Conservation (phyloP, 306 rosid species). For the Gastrolobium bilobum region DNA sequence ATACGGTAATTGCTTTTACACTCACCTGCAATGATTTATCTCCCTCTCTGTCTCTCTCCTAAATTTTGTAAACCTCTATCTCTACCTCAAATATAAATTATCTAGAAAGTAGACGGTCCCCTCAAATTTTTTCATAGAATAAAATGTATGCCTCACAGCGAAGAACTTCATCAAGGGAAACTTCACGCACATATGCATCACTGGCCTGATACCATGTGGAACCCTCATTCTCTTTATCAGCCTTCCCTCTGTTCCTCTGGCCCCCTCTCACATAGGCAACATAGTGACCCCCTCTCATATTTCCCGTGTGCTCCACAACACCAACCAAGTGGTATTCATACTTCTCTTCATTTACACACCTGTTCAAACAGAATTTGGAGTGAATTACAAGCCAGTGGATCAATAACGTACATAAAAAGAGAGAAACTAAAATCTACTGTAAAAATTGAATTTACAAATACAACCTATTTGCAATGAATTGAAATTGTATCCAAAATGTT, state of each 20-base stretch:
- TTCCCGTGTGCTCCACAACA: slow-evolving; percentile 85
- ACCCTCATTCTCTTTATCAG: slow-evolving; percentile 51
- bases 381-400: slow-evolving; percentile 34
- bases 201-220: slow-evolving; percentile 87
- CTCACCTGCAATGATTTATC: slow-evolving; percentile 53
- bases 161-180: slow-evolving; percentile 78
- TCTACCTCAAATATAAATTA: slow-evolving; percentile 44
- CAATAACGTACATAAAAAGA: slow-evolving; percentile 6
- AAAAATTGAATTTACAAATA: slow-evolving; percentile 16
- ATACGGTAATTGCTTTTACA: slow-evolving; percentile 57
- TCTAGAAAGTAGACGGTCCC: slow-evolving; percentile 40
- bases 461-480: background rate
- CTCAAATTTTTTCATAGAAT: slow-evolving; percentile 77
- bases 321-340: slow-evolving; percentile 77
- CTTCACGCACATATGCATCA: slow-evolving; percentile 75
- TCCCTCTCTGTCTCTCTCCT: slow-evolving; percentile 37
- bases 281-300: slow-evolving; percentile 96
- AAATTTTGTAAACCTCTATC: slow-evolving; percentile 44
- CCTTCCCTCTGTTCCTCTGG: slow-evolving; percentile 62
- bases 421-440: background rate
- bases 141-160: slow-evolving; percentile 86
- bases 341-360: slow-evolving; percentile 64
- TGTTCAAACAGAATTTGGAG: slow-evolving; percentile 46
- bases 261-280: slow-evolving; percentile 89
- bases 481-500: slow-evolving; percentile 22